A percentile compares a stretch with the other conserved stretches of the same genome.
Conservation (phyloP, 2,329 filamentous ascomycete genomes). For the Colletotrichum siamense region DNA sequence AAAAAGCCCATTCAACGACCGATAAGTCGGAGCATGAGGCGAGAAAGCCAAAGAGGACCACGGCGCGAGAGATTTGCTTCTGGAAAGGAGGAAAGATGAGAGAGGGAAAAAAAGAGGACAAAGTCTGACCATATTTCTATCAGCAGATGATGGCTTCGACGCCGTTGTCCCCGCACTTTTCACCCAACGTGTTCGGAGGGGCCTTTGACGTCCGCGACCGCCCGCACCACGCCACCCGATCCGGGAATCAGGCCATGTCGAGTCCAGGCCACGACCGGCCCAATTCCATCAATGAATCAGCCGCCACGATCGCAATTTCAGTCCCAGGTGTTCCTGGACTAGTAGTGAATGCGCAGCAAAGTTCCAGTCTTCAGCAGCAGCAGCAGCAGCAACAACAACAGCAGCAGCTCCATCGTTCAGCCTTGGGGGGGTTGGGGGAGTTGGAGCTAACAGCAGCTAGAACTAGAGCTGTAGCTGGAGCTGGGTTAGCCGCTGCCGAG, state of each 20-base stretch:
- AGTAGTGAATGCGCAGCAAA: not conserved
- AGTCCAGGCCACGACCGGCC: constrained; percentile 4
- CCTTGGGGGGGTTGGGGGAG: not conserved
- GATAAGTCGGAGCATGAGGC: not conserved
- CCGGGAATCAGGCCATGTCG: constrained; percentile 16
- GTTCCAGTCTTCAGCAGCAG: not conserved
- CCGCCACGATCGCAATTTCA: not conserved
- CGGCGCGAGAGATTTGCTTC: not conserved
- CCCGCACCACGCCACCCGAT: constrained; percentile 18
- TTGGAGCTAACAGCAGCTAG: not conserved
- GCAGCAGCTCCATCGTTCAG: constrained; percentile 7
- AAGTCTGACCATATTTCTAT: constrained; percentile 19
- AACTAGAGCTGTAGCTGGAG: not conserved
- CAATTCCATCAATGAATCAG: not conserved
- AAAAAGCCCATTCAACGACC: not conserved
- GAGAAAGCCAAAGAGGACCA: not conserved
- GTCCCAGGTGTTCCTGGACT: not conserved
- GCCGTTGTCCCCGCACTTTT: constrained; percentile 17
- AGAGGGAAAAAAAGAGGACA: not conserved
- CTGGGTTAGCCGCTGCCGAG: not conserved
- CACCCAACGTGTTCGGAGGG: constrained; percentile 10
- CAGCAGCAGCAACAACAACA: not conserved
- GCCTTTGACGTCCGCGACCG: constrained; percentile 9
- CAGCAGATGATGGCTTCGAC: constrained; percentile 21
- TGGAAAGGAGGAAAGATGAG: not conserved